Base-by-base conservation (phyloP, 139 green algal genomes). In the Volvox reticuliferus region DNA sequence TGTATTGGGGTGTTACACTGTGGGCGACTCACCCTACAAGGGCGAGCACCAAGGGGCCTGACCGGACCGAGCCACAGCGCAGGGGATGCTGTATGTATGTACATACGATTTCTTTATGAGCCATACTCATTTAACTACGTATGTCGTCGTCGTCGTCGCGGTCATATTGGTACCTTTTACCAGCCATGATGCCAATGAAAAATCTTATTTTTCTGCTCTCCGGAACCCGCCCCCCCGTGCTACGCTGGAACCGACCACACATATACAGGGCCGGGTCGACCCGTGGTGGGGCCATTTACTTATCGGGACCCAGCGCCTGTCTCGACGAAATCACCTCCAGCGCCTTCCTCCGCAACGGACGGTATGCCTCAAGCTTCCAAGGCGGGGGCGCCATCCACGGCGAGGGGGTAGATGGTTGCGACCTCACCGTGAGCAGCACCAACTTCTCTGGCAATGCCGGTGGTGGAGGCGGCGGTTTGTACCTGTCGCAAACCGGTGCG, bases 361-460 rank as follows among this genome's bases (percentile, higher is more conserved):
- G 37, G 22, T 36, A 1, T 30, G 22, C 18, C 65, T 1, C 77
- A 16, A 18, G 17, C 44, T 55, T 55, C 9, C 30, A 32, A 61
- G 30, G 61, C 61, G 13, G 82, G 82, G 82, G 82, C 82, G 82
- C 82, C 13, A 88, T 86, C 55, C 50, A n/a, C 50, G 80, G 14
- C 26, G 80, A 73, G 55, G 12, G 6, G 28, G 50, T 19, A 17
- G 55, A 73, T 26, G 82, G 82, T 32, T 88, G 82, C 62, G 21
- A 77, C 81, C 73, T 87, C n/a, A 5, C 3, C 12, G 17, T 87
- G 16, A 5, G 18, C 18, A 19, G 5, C 61, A 62, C n/a, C 61
- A 19, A 18, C n/a, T 87, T 87, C 62, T 28, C 2, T 20, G 30
- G 32, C 20, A 85, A 85, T 50, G 24, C 20, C 37, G 79, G 21